Percentiles rank a stretch among this genome's conserved stretches.
Evolutionary conservation across 2,329 filamentous ascomycete species (phyloP).

Genomic region (Coleophoma crateriformis): DNA sequence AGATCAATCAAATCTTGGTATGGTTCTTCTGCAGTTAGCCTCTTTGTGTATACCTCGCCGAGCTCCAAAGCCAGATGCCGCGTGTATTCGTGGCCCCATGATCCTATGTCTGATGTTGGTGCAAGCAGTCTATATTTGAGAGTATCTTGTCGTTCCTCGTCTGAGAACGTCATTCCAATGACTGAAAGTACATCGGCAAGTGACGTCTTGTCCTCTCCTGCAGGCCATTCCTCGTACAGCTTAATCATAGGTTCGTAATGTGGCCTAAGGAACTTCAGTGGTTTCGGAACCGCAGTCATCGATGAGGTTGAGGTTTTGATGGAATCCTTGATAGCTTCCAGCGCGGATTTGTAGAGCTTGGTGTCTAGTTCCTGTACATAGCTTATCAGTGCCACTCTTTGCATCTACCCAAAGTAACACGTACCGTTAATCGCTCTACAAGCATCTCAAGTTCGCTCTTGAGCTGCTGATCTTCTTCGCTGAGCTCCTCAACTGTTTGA

Average conservation of each 20-base stretch:
- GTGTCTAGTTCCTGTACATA: conserved; percentile 69
- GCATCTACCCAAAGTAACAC: conserved; percentile 13
- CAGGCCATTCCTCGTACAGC: conserved; percentile 84
- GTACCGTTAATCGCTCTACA: conserved; percentile 85
- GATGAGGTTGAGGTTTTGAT: conserved; percentile 99
- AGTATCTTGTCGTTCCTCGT: conserved; percentile 92
- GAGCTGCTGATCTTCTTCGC: conserved; percentile 95
- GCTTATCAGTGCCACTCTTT: conserved; percentile 5
- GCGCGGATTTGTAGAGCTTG: conserved; percentile 82
- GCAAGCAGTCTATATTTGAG: conserved; percentile 91
- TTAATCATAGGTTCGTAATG: conserved; percentile 89
- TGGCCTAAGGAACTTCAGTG: conserved; percentile 93
- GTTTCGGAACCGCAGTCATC: conserved; percentile 98
- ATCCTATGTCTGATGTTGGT: conserved; percentile 85
- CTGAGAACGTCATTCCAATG: conserved; percentile 97
- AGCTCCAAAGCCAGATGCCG: conserved; percentile 93
- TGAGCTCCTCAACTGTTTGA: conserved; percentile 74
- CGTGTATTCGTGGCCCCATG: conserved; percentile 98
- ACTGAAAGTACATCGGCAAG: conserved; percentile 95
- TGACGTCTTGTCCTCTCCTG: conserved; percentile 78
- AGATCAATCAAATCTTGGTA: conserved; percentile 82
- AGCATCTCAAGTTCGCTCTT: conserved; percentile 98
- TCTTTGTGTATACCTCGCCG: conserved; percentile 86
- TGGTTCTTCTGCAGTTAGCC: conserved; percentile 78
- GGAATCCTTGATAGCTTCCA: conserved; percentile 95